These are phyloP conservation scores for Stereocaulon alpinum DNA, from an alignment of 495 filamentous ascomycete genomes.

Conservation along the genomic window DNA sequence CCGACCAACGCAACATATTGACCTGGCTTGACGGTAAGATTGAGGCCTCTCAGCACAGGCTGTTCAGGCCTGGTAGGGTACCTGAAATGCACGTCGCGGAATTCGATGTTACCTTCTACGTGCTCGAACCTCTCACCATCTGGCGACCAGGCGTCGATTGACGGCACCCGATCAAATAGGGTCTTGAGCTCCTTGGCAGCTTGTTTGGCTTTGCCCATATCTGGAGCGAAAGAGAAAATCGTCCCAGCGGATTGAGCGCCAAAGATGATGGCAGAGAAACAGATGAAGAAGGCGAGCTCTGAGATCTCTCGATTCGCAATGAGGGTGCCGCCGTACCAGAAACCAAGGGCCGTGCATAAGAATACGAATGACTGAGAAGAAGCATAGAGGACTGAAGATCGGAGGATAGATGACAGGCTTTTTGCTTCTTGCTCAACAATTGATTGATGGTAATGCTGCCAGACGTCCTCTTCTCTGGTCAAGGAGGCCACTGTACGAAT, in stretches of 20 bases:
- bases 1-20: constrained; percentile 77
- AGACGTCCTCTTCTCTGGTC: constrained; percentile 73
- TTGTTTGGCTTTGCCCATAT: constrained; percentile 82
- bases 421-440: constrained; percentile 51
- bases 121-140: constrained; percentile 51
- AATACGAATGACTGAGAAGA: constrained; percentile 70
- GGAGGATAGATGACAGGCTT: constrained; percentile 55
- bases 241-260: constrained; percentile 78
- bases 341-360: constrained; percentile 76
- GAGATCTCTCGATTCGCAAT: constrained; percentile 59
- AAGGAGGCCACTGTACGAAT: constrained; percentile 91
- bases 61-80: constrained; percentile 74
- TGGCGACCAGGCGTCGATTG: constrained; percentile 72
- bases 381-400: constrained; percentile 65
- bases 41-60: constrained; percentile 64
- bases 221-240: constrained; percentile 75
- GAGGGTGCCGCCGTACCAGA: constrained; percentile 84
- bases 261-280: constrained; percentile 70
- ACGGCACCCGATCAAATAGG: constrained; percentile 67
- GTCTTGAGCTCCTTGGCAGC: constrained; percentile 65
- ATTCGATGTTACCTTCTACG: constrained; percentile 62
- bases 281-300: constrained; percentile 77
- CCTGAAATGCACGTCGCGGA: constrained; percentile 69
- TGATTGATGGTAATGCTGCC: constrained; percentile 56
- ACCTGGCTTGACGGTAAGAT: constrained; percentile 61